Evolutionary conservation across 108 stramenopile species (phyloP), one percentile per base, ranked within the genome.

Genomic region (Nitzschia putrida): DNA sequence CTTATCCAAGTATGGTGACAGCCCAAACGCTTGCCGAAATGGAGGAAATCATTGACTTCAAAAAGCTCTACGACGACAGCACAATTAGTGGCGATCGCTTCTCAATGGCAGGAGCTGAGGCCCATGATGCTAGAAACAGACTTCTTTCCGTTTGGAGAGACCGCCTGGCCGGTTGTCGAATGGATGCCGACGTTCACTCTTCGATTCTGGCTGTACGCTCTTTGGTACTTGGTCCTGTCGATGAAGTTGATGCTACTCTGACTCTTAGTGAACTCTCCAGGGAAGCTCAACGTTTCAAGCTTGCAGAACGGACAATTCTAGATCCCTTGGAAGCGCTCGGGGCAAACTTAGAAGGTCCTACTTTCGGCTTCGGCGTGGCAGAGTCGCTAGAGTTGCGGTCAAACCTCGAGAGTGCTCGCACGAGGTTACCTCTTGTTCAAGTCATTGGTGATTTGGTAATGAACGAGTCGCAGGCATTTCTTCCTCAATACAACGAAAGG

Each of bases 21-120:
- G 94, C 92, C 52, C 97, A 98, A 74, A 89, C 66, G 38, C 78
- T 92, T n/a, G 77, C 82, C 21, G 88, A 91, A 77, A 74, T 98
- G 81, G 98, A 99, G 70, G 99, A 98, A 73, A 97, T 98, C 4
- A 92, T 96, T 22, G 83, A 89, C 40, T 88, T 83, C 43, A 79
- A 82, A 41, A 90, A 89, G 72, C 61, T 91, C 20, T 88, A 92
- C 68, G 75, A 72, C 18, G 67, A 76, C 13, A 63, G 77, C 8
- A 60, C 57, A 42, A 65, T 38, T 24, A 78, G 66, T 24, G 44
- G 61, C n/a, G 69, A 87, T 52, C 57, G 70, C 21, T 85, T 89
- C 60, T 68, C 80, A 18, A 80, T 82, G 20, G 88, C 89, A 74
- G 67, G 79, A n/a, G 72, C 74, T 7, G 69, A 83, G 26, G 64